Conservation (phyloP, 2,329 filamentous ascomycete genomes). For the Penicillium decumbens region DNA sequence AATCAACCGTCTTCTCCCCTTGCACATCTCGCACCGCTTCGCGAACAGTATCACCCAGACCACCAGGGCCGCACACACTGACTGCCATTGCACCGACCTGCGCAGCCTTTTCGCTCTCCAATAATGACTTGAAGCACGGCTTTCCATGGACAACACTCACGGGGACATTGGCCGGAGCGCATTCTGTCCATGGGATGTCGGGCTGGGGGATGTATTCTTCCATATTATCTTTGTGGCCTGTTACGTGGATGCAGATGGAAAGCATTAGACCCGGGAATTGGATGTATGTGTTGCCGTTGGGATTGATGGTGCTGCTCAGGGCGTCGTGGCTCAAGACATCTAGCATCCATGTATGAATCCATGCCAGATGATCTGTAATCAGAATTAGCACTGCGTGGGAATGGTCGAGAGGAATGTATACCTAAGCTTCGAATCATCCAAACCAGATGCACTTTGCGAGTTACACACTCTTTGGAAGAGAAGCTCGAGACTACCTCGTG, state of each 20-base stretch:
- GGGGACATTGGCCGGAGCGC: conserved; percentile 23
- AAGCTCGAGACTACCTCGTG: conserved; percentile 29
- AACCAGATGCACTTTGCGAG: conserved; percentile 28
- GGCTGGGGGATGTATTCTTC: conserved; percentile 25
- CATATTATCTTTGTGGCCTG: conserved; percentile 18
- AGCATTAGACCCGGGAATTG: conserved; percentile 25
- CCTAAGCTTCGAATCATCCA: conserved; percentile 35
- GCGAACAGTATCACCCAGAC: conserved; percentile 36
- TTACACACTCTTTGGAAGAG: conserved; percentile 21
- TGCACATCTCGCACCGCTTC: conserved; percentile 29
- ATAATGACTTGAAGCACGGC: conserved; percentile 23
- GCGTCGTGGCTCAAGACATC: conserved; percentile 28
- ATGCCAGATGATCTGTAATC: conserved; percentile 29
- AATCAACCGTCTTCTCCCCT: conserved; percentile 30
- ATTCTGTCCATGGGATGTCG: conserved; percentile 26
- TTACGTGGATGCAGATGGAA: conserved; percentile 30
- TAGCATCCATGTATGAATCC: conserved; percentile 36
- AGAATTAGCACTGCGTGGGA: neutral
- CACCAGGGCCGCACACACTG: conserved; percentile 37
- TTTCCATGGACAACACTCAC: conserved; percentile 26
- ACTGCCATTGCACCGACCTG: conserved; percentile 36
- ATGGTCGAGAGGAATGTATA: conserved; percentile 3
- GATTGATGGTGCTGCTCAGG: conserved; percentile 16
- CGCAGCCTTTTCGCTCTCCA: conserved; percentile 25
- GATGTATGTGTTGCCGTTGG: conserved; percentile 25